A percentile compares a stretch with the other conserved stretches of the same genome.
These are phyloP conservation scores for Agrocybe chaxingu DNA, from an alignment of 768 basidiomycete genomes.

Conservation along the genomic window DNA sequence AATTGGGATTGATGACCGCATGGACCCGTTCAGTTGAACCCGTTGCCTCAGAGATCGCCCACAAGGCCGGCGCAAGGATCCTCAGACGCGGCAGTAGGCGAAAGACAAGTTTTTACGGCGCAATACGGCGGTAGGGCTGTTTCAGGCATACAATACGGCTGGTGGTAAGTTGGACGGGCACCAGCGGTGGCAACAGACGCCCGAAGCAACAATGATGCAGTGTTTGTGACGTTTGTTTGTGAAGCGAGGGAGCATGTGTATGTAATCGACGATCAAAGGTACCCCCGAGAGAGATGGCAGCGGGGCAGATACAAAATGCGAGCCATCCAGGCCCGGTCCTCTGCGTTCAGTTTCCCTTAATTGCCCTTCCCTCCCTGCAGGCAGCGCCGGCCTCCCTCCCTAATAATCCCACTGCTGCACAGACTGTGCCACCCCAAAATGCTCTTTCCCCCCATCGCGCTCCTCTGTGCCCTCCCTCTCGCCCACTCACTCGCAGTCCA, in stretches of 20 bases:
- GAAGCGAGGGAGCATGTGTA: neutral
- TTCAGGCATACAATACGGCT: no score
- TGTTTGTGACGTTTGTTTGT: neutral
- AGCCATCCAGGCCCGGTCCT: slow-evolving; percentile 8
- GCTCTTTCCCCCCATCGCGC: slow-evolving; percentile 18
- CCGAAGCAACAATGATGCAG: neutral
- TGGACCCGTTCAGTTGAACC: no score
- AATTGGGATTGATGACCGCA: no score
- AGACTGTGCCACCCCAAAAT: slow-evolving; percentile 10
- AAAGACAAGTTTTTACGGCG: no score
- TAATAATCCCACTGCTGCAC: neutral
- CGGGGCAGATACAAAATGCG: slow-evolving; percentile 12
- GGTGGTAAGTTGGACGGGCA: no score
- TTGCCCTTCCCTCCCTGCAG: slow-evolving; percentile 7
- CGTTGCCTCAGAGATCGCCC: no score
- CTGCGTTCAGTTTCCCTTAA: slow-evolving; percentile 11
- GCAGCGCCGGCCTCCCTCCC: slow-evolving; percentile 4
- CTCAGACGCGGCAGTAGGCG: no score
- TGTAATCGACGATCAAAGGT: slow-evolving; percentile 9
- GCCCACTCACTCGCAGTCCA: slow-evolving; percentile 20
- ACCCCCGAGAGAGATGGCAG: slow-evolving; percentile 5
- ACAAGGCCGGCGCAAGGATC: no score
- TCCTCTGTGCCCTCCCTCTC: slow-evolving; percentile 22
- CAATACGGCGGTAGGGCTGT: no score
- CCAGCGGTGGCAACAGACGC: no score